phyloP scores from a whole-genome alignment of 225 moss, liverwort and hornwort species.

The Sphagnum contortum region DNA sequence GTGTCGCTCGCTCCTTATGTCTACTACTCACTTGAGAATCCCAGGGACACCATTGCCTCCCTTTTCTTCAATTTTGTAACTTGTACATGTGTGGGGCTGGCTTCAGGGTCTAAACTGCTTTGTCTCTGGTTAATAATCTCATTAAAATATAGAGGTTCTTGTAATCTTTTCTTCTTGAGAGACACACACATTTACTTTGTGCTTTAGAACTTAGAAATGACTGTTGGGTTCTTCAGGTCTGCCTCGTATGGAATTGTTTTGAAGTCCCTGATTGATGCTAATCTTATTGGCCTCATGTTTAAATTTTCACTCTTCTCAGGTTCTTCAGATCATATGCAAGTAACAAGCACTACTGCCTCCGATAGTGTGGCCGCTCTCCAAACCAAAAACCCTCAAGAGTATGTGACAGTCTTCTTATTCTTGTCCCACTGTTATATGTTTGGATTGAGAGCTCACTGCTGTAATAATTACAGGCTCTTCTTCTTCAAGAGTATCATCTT shows the following conservation, averaged over 20 bases:
- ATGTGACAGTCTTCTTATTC: constrained; percentile 10
- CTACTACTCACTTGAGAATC: no score
- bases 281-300: no score
- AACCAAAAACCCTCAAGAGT: constrained; percentile 66
- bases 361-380: constrained; percentile 44
- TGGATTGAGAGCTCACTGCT: no score
- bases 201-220: not conserved
- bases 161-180: no score
- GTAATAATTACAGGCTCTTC: no score
- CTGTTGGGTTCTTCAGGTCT: not conserved
- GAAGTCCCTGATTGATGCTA: not conserved
- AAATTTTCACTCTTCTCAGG: constrained; percentile 13
- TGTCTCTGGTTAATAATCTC: constrained; percentile 5
- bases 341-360: constrained; percentile 37
- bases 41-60: no score
- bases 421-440: not conserved
- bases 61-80: no score
- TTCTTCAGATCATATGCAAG: constrained; percentile 49
- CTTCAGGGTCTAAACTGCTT: not conserved
- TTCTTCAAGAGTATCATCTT: not conserved
- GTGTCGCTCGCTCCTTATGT: no score
- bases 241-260: no score
- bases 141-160: not conserved
- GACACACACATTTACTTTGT: not conserved
- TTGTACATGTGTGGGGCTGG: no score